A percentile compares a stretch with the other conserved stretches of the same genome.
Conservation (phyloP, 2,329 filamentous ascomycete species). For the Botrytis sinoallii region DNA sequence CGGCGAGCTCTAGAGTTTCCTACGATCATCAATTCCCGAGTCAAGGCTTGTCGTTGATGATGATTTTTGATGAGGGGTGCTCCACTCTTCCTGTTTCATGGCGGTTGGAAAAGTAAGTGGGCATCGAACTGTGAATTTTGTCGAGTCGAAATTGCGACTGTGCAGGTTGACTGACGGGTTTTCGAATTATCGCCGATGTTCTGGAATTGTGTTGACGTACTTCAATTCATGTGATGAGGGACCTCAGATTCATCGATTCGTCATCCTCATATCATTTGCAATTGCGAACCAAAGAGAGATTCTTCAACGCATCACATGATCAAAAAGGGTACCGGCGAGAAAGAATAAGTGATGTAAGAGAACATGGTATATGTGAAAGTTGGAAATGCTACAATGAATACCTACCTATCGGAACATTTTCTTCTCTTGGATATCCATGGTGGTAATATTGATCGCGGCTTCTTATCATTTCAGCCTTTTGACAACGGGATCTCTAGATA, state of each 20-base stretch:
- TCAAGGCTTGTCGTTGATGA: neutral
- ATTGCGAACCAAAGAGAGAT: neutral
- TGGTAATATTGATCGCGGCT: neutral
- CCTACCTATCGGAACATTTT: neutral
- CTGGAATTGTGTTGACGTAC: neutral
- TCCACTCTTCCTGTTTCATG: neutral
- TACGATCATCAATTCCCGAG: neutral
- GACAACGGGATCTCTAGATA: neutral
- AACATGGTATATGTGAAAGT: neutral
- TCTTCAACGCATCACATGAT: neutral
- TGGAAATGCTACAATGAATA: neutral
- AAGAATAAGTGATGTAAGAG: neutral
- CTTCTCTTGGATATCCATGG: neutral
- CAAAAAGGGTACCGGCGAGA: neutral
- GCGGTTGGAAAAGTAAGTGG: neutral
- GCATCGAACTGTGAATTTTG: neutral
- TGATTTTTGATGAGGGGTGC: neutral
- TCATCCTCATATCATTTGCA: neutral
- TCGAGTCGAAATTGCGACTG: neutral
- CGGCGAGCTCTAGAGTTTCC: neutral
- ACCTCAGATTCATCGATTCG: neutral
- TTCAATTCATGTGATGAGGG: neutral
- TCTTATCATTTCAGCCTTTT: slow-evolving; percentile 3
- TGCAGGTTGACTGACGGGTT: neutral
- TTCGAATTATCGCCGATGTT: neutral